A percentile compares a stretch with the other conserved stretches of the same genome.
phyloP scores from a whole-genome alignment of 257 asterid genomes.

The Echium plantagineum region DNA sequence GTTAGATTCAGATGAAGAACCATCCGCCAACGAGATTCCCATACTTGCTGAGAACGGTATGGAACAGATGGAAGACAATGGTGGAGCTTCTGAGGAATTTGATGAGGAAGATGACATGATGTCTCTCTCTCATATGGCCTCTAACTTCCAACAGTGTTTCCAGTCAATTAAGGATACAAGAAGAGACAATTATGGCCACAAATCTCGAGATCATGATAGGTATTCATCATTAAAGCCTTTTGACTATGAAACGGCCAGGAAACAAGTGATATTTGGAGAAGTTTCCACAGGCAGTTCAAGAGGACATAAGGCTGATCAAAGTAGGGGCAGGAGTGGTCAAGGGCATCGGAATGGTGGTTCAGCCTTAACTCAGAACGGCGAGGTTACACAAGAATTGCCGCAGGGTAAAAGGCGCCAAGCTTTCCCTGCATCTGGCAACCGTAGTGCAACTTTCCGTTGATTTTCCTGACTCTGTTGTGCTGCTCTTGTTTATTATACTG shows the following conservation, averaged over 20 bases:
- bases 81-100: conserved; percentile 14
- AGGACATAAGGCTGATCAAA: conserved; percentile 13
- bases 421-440: conserved; percentile 86
- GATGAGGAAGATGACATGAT: conserved; percentile 42
- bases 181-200: conserved; percentile 18
- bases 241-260: conserved; percentile 60
- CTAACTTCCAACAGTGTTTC: conserved; percentile 69
- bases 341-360: conserved; percentile 32
- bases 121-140: conserved; percentile 58
- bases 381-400: conserved; percentile 26
- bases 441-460: conserved; percentile 70
- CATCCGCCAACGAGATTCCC: conserved; percentile 17
- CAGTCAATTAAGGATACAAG: conserved; percentile 23
- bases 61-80: conserved; percentile 14
- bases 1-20: conserved; percentile 44
- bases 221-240: conserved; percentile 43
- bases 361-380: conserved; percentile 18
- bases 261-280: conserved; percentile 51
- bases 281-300: conserved; percentile 4
- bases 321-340: conserved; percentile 17
- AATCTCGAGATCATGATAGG: conserved; percentile 20
- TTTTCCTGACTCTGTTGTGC: background rate
- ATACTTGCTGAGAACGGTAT: conserved; percentile 15
- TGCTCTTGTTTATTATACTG: no score
- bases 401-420: conserved; percentile 91